phyloP scores from a whole-genome alignment of 495 filamentous ascomycete genomes.

The Corynascus novoguineensis region DNA sequence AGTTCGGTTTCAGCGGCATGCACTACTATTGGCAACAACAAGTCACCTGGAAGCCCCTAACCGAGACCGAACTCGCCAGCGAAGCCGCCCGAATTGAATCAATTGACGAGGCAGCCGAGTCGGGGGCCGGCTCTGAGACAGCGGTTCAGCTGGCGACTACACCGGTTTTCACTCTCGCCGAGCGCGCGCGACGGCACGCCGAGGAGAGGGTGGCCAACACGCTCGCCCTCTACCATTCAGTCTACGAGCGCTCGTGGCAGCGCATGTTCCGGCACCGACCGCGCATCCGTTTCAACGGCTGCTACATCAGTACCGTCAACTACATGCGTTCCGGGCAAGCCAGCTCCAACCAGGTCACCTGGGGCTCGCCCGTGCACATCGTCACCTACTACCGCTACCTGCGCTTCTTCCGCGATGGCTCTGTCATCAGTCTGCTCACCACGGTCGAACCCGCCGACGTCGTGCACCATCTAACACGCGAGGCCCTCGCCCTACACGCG shows the following conservation, averaged over 20 bases:
- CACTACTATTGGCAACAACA: conserved; percentile 69
- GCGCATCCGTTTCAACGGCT: conserved; percentile 85
- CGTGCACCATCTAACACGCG: conserved; percentile 60
- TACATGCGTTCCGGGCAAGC: conserved; percentile 75
- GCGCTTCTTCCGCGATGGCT: conserved; percentile 88
- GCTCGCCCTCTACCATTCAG: conserved; percentile 34
- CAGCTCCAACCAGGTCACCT: conserved; percentile 51
- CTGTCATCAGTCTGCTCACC: conserved; percentile 67
- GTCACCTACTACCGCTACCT: conserved; percentile 98
- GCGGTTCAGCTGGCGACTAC: conserved; percentile 10
- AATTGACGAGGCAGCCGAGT: neutral
- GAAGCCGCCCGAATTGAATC: conserved; percentile 14
- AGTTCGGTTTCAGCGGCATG: conserved; percentile 80
- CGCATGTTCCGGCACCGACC: conserved; percentile 75
- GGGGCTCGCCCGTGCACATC: conserved; percentile 85
- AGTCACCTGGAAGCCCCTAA: conserved; percentile 56
- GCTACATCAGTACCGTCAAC: conserved; percentile 95
- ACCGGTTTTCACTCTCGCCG: conserved; percentile 23
- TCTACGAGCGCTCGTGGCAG: conserved; percentile 49
- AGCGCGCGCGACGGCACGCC: conserved; percentile 25
- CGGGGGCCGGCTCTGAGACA: conserved; percentile 3
- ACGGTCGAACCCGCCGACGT: conserved; percentile 80
- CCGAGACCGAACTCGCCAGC: conserved; percentile 31
- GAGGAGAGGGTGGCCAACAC: conserved; percentile 34
- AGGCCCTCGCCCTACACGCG: conserved; percentile 29